A percentile compares a stretch with the other conserved stretches of the same genome.
Evolutionary conservation across 2,329 filamentous ascomycete species (phyloP).

Genomic region (Elsinoe ampelina): DNA sequence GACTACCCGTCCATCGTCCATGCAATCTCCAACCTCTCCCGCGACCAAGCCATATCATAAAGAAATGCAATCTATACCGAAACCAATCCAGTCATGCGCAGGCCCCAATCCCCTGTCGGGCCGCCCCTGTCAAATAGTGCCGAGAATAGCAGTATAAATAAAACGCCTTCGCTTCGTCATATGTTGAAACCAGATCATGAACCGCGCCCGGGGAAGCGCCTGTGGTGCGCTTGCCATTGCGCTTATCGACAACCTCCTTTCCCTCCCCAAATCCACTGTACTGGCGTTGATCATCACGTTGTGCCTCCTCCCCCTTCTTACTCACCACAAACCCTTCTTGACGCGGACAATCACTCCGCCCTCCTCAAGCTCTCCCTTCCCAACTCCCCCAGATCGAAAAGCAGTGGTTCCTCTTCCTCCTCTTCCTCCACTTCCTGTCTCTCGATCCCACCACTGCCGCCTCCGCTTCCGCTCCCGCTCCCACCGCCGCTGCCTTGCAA

Average conservation of each 20-base stretch:
- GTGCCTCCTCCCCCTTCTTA: not conserved
- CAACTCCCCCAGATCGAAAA: constrained; percentile 67
- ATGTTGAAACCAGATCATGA: not conserved
- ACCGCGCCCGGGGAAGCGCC: not conserved
- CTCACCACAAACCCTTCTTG: no score
- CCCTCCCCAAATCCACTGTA: not conserved
- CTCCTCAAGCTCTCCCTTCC: constrained; percentile 27
- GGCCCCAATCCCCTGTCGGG: no score
- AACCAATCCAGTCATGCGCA: no score
- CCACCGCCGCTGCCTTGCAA: constrained; percentile 48
- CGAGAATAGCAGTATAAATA: not conserved
- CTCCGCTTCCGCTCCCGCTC: constrained; percentile 6
- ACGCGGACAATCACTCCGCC: not conserved
- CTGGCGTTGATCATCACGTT: not conserved
- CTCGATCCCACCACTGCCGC: constrained; percentile 24
- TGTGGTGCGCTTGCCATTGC: not conserved
- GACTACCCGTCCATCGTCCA: no score
- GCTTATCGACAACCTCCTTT: not conserved
- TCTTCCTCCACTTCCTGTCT: constrained; percentile 29
- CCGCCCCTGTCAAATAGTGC: not conserved
- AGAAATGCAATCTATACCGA: no score
- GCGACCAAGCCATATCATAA: no score
- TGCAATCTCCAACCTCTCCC: no score
- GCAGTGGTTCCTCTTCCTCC: constrained; percentile 58
- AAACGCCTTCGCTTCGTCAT: constrained; percentile 3